Percentiles rank a stretch among this genome's conserved stretches.
These are phyloP conservation scores for Malus hybrid DNA, from an alignment of 331 rosid species.

Conservation along the genomic window DNA sequence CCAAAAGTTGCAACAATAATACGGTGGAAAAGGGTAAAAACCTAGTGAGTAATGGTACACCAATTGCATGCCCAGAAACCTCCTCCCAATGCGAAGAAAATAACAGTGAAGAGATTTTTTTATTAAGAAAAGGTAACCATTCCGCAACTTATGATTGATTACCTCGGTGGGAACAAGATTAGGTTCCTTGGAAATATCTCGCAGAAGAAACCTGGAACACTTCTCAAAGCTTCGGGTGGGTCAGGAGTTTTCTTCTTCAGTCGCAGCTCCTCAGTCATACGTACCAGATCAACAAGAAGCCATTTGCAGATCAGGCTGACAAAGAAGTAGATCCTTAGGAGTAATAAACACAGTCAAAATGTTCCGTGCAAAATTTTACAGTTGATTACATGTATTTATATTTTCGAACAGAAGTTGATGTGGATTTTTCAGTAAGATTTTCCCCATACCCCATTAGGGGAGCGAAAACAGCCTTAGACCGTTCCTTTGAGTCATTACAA, in stretches of 20 bases:
- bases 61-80: no score
- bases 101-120: no score
- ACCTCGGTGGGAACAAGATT: constrained; percentile 72
- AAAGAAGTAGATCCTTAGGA: constrained; percentile 20
- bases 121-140: no score
- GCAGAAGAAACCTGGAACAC: constrained; percentile 83
- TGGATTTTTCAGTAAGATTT: constrained; percentile 68
- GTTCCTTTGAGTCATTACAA: constrained; percentile 26
- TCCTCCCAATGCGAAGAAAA: constrained; percentile 21
- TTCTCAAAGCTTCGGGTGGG: constrained; percentile 83
- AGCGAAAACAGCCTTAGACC: constrained; percentile 75
- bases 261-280: constrained; percentile 72
- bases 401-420: constrained; percentile 65
- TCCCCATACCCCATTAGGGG: constrained; percentile 57
- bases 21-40: no score
- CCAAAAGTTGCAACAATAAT: constrained; percentile 76
- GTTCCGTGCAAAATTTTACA: background rate
- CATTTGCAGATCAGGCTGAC: constrained; percentile 87
- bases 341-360: constrained; percentile 2
- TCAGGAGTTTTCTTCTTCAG: constrained; percentile 94
- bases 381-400: constrained; percentile 66
- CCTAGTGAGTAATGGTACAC: no score
- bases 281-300: constrained; percentile 79
- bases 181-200: constrained; percentile 94
- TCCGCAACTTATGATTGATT: background rate